A percentile compares a stretch with the other conserved stretches of the same genome.
Evolutionary conservation across 805 yeast species (phyloP).

Genomic region (Sungouiella thailandica): DNA sequence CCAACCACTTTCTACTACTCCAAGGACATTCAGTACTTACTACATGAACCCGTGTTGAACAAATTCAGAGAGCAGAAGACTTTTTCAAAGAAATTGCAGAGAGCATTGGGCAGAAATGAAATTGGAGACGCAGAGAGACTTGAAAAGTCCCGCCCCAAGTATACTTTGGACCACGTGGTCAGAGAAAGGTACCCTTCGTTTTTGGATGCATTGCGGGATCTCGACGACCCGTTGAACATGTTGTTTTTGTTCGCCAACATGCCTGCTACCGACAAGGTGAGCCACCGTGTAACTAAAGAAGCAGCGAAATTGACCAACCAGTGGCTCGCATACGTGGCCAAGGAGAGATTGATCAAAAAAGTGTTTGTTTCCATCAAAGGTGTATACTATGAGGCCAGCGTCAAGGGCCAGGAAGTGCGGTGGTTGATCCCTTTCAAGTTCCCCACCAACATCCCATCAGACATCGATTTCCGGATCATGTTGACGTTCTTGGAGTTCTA

Average conservation of each 20-base stretch:
- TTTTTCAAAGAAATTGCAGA: slow-evolving; percentile 84
- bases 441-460: slow-evolving; percentile 91
- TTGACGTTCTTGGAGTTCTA: slow-evolving; percentile 93
- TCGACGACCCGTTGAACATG: slow-evolving; percentile 96
- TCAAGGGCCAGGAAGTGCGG: slow-evolving; percentile 87
- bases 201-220: slow-evolving; percentile 83
- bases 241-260: slow-evolving; percentile 86
- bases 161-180: slow-evolving; percentile 83
- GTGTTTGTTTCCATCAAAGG: slow-evolving; percentile 97
- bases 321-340: slow-evolving; percentile 92
- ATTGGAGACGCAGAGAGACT: slow-evolving; percentile 80
- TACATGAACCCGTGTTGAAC: slow-evolving; percentile 89
- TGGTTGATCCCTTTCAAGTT: slow-evolving; percentile 98
- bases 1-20: slow-evolving; percentile 91
- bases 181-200: slow-evolving; percentile 96
- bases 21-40: slow-evolving; percentile 89
- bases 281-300: slow-evolving; percentile 76
- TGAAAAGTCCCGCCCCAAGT: slow-evolving; percentile 75
- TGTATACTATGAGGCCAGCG: slow-evolving; percentile 86
- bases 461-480: slow-evolving; percentile 95
- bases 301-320: slow-evolving; percentile 86
- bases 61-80: slow-evolving; percentile 95
- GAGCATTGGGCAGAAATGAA: slow-evolving; percentile 90
- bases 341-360: slow-evolving; percentile 74
- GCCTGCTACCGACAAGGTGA: slow-evolving; percentile 87